Evolutionary conservation across 805 yeast genomes (phyloP).

Genomic region (Teunomyces aglyptinius): DNA sequence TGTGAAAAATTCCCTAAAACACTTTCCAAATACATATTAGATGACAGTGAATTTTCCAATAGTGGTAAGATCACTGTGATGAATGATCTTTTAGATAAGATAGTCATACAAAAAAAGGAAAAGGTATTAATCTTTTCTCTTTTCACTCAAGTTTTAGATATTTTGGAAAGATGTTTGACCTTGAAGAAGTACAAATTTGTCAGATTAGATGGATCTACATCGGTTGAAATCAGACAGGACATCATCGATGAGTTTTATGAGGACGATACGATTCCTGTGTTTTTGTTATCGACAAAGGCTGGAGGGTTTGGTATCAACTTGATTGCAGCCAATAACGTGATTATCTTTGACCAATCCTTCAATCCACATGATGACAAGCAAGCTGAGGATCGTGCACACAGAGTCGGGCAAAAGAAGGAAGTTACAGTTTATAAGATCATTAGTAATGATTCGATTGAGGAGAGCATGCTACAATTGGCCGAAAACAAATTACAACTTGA

Average conservation of each 20-base stretch:
- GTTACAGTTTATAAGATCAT: slow-evolving; percentile 79
- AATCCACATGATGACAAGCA: slow-evolving; percentile 98
- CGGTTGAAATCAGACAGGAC: slow-evolving; percentile 90
- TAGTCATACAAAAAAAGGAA: slow-evolving; percentile 55
- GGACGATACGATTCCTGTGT: slow-evolving; percentile 77
- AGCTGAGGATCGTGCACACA: slow-evolving; percentile 97
- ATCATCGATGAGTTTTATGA: slow-evolving; percentile 86
- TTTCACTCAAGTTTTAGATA: slow-evolving; percentile 89
- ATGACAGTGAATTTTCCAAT: slow-evolving; percentile 52
- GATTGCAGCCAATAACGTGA: slow-evolving; percentile 90
- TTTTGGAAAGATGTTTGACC: slow-evolving; percentile 73
- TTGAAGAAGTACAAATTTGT: slow-evolving; percentile 65
- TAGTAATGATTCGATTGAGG: slow-evolving; percentile 77
- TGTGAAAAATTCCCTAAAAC: slow-evolving; percentile 74
- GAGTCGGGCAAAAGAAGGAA: slow-evolving; percentile 90
- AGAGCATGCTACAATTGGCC: slow-evolving; percentile 81
- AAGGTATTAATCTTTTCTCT: slow-evolving; percentile 84
- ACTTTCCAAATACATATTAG: slow-evolving; percentile 50
- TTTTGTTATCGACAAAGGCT: slow-evolving; percentile 88
- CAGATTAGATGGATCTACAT: slow-evolving; percentile 89
- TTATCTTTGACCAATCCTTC: slow-evolving; percentile 90
- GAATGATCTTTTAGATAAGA: slow-evolving; percentile 53
- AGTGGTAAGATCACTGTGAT: slow-evolving; percentile 75
- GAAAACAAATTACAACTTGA: slow-evolving; percentile 90
- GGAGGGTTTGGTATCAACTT: slow-evolving; percentile 98